Evolutionary conservation across 2,329 filamentous ascomycete species (phyloP), one percentile per base, ranked within the genome.

Genomic region (Cytospora piceae): DNA sequence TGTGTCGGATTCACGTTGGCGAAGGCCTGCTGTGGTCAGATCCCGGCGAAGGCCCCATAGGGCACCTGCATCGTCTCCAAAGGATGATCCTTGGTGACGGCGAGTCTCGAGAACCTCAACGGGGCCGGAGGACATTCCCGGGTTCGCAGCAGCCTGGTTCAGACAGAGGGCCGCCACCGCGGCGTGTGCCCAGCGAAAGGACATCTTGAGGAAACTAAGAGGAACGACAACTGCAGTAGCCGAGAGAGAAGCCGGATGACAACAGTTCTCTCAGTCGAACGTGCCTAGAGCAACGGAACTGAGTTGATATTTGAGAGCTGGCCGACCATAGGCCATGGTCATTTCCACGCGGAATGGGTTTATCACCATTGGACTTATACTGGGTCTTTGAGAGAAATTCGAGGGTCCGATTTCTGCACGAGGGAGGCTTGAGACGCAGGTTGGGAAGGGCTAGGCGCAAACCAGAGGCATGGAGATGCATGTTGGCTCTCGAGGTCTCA

Each of bases 41-140:
- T 74, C 71, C 37, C 72, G 70, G 14, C 66, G 68, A 51, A 76
- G 51, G 20, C 67, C 69, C 24, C 53, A 61, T 3, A 74, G 56
- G 22, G 24, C 53, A 32, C 42, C 73, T n/a, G n/a, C 53, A 32
- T 53, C 73, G 46, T 72, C 58, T 32, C 60, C 58, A 7, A 70
- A 65, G 15, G 73, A 66, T 17, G 73, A 66, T 61, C 60, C 69
- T 52, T 64, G 66, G 37, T 37, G 61, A 67, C 72, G 71, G 46
- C 72, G 73, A 52, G 71, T 69, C 32, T 70, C 65, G n/a, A 75
- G 57, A 2, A 57, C 67, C 5, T 66, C 24, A 12, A 62, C 22
- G 3, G 70, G 59, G 17, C 39, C 29, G 0, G 62, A 49, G n/a
- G 22, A 11, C 7, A 31, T n/a, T 14, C 42, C 7, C 6, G 46